phyloP scores from a whole-genome alignment of 2,329 filamentous ascomycete genomes.

The Endoconidiophora polonica region DNA sequence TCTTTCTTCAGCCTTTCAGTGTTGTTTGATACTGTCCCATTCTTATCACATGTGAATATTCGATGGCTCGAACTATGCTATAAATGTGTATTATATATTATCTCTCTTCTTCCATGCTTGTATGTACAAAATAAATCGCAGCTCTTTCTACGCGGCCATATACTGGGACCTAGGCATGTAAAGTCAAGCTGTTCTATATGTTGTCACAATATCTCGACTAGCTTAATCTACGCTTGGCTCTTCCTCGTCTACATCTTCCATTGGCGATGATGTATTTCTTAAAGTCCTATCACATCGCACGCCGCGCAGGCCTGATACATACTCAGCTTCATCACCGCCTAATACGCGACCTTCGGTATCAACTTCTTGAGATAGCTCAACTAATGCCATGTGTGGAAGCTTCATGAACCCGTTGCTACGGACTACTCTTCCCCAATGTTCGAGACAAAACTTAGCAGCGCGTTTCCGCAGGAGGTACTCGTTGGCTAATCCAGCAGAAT shows the following conservation, averaged over 20 bases:
- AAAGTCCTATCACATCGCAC: slow-evolving; percentile 19
- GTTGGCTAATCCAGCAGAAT: slow-evolving; percentile 73
- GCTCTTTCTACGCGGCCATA: too few relatives aligned
- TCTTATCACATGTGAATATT: too few relatives aligned
- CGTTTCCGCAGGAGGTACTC: slow-evolving; percentile 89
- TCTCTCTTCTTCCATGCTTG: too few relatives aligned
- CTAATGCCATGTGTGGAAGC: slow-evolving; percentile 60
- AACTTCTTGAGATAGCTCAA: slow-evolving; percentile 85
- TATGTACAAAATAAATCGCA: too few relatives aligned
- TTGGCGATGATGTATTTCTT: slow-evolving; percentile 40
- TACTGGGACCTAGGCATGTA: too few relatives aligned
- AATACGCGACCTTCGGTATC: slow-evolving; percentile 86
- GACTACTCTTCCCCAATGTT: slow-evolving; percentile 88
- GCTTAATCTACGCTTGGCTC: neutral
- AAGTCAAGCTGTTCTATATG: too few relatives aligned
- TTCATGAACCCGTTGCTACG: slow-evolving; percentile 74
- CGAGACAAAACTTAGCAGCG: slow-evolving; percentile 75
- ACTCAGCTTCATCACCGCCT: slow-evolving; percentile 65
- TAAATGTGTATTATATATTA: too few relatives aligned
- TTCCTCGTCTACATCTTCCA: slow-evolving; percentile 39
- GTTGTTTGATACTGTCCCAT: too few relatives aligned
- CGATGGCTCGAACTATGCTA: too few relatives aligned
- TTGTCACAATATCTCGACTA: too few relatives aligned
- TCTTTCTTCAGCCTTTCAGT: too few relatives aligned
- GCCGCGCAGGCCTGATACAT: slow-evolving; percentile 32